Percentiles rank a stretch among this genome's conserved stretches.
Evolutionary conservation across 139 green algal genomes (phyloP).

Genomic region (Picochlorum sp.): DNA sequence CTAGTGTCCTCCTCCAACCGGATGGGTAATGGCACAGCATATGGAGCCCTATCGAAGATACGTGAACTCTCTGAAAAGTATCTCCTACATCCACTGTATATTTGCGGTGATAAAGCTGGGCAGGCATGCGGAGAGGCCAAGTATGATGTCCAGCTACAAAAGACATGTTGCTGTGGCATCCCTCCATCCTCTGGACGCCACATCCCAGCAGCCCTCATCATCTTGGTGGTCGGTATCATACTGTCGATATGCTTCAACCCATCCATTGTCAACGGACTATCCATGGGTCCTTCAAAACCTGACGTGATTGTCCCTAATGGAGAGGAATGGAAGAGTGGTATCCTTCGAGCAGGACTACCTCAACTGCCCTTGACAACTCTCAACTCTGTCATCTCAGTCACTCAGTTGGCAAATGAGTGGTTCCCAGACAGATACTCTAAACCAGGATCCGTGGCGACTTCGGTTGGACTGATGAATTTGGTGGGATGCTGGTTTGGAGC

Average conservation of each 20-base stretch:
- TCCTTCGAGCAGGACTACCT: conserved; percentile 28
- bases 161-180: too few relatives aligned
- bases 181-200: background rate
- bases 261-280: conserved; percentile 25
- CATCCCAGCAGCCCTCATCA: conserved; percentile 50
- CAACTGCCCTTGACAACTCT: conserved; percentile 55
- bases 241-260: conserved; percentile 27
- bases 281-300: conserved; percentile 33
- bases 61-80: too few relatives aligned
- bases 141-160: too few relatives aligned
- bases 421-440: conserved; percentile 35
- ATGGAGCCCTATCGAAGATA: too few relatives aligned
- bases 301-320: conserved; percentile 11
- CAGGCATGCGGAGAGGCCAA: too few relatives aligned
- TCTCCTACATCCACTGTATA: too few relatives aligned
- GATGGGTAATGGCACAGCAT: too few relatives aligned
- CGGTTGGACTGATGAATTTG: conserved; percentile 65
- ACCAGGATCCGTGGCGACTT: conserved; percentile 37
- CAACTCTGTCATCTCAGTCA: conserved; percentile 73
- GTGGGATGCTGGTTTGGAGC: conserved; percentile 64
- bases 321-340: conserved; percentile 25
- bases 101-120: too few relatives aligned
- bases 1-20: too few relatives aligned
- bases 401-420: conserved; percentile 52
- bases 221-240: conserved; percentile 54